phyloP scores from a whole-genome alignment of 2,329 filamentous ascomycete genomes.

The Pseudogymnoascus sp. region DNA sequence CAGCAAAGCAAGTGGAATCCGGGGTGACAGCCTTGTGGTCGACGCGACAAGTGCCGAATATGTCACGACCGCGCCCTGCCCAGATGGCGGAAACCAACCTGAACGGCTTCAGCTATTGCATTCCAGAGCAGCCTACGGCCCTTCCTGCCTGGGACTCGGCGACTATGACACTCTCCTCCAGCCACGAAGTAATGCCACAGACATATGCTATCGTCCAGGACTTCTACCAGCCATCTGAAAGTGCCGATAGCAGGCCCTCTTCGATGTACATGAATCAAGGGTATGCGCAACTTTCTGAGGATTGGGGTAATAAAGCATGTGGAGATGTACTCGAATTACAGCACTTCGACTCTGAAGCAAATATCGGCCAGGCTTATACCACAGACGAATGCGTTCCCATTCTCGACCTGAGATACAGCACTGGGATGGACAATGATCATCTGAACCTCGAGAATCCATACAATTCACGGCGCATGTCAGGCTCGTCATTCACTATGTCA shows the following conservation, averaged over 20 bases:
- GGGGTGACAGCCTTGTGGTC: slow-evolving; percentile 45
- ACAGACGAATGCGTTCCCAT: slow-evolving; percentile 55
- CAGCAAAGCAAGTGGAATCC: slow-evolving; percentile 39
- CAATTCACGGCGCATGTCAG: slow-evolving; percentile 56
- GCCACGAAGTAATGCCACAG: slow-evolving; percentile 40
- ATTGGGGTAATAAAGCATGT: slow-evolving; percentile 47
- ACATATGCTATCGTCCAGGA: slow-evolving; percentile 51
- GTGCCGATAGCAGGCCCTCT: slow-evolving; percentile 39
- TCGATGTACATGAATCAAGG: slow-evolving; percentile 7
- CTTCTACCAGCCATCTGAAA: slow-evolving; percentile 42
- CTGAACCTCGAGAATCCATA: slow-evolving; percentile 43
- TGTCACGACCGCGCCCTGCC: slow-evolving; percentile 44
- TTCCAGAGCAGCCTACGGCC: slow-evolving; percentile 43
- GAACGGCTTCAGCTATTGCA: slow-evolving; percentile 47
- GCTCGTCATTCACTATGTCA: slow-evolving; percentile 66
- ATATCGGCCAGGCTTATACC: slow-evolving; percentile 53
- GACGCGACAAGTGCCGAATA: slow-evolving; percentile 41
- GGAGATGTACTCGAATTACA: slow-evolving; percentile 50
- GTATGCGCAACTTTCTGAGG: slow-evolving; percentile 25
- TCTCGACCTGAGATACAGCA: slow-evolving; percentile 48
- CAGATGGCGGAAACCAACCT: slow-evolving; percentile 44
- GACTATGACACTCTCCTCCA: slow-evolving; percentile 42
- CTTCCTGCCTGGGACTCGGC: slow-evolving; percentile 51
- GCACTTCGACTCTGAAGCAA: slow-evolving; percentile 46
- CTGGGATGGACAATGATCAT: slow-evolving; percentile 41